phyloP scores from a whole-genome alignment of 1,139 yeast genomes.

The Protomyces inundatus region DNA sequence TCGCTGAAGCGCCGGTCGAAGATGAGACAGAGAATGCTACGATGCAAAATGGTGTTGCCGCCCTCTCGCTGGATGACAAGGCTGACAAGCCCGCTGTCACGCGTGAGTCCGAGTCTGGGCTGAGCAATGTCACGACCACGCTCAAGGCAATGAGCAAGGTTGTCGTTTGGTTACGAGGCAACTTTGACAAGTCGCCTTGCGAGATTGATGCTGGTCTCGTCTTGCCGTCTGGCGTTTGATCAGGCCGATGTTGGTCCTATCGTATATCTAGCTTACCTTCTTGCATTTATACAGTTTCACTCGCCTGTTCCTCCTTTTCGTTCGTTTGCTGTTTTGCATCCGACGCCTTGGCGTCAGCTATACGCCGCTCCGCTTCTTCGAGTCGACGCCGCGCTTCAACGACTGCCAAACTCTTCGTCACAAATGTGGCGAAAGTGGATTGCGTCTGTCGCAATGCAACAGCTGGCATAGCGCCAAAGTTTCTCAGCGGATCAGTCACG shows the following conservation, averaged over 20 bases:
- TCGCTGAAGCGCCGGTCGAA: background rate
- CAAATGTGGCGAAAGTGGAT: background rate
- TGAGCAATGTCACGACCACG: background rate
- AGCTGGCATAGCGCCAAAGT: background rate
- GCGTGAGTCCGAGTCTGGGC: background rate
- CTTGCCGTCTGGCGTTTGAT: background rate
- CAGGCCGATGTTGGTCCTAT: too few relatives aligned
- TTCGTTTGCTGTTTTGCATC: background rate
- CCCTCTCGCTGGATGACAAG: background rate
- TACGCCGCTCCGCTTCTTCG: background rate
- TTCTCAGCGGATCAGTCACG: background rate
- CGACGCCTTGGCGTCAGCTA: background rate
- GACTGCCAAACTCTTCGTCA: background rate
- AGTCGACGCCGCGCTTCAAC: background rate
- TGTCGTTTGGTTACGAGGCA: conserved; percentile 15
- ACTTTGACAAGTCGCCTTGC: conserved; percentile 18
- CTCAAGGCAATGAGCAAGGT: conserved; percentile 12
- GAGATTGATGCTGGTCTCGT: conserved; percentile 16
- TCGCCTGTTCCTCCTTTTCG: background rate
- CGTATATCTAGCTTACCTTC: too few relatives aligned
- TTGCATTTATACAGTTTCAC: background rate
- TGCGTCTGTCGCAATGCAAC: background rate
- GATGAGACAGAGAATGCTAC: background rate
- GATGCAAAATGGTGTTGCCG: background rate
- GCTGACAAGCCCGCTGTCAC: background rate